A percentile compares a stretch with the other conserved stretches of the same genome.
Evolutionary conservation across 805 yeast genomes (phyloP).

Genomic region (Starmerella ratchasimensis): DNA sequence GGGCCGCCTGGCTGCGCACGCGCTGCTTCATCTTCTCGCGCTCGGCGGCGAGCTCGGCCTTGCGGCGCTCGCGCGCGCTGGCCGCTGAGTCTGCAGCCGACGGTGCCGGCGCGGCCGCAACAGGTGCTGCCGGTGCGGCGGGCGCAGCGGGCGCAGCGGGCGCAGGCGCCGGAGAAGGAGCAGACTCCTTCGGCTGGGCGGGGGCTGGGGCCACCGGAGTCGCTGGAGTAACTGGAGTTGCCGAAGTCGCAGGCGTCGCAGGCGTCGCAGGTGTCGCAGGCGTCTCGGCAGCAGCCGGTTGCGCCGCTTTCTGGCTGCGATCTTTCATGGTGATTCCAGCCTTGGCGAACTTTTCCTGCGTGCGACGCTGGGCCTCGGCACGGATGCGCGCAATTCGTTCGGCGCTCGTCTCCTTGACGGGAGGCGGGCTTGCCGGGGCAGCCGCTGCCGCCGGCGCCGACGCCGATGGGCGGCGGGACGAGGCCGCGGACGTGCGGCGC

Average conservation of each 20-base stretch:
- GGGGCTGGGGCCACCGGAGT: conserved; percentile 1
- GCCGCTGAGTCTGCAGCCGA: conserved; percentile 4
- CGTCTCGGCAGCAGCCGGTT: not conserved
- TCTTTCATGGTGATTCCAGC: conserved; percentile 19
- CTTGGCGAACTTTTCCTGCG: conserved; percentile 21
- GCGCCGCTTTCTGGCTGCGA: not conserved
- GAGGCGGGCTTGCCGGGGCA: too few species aligned
- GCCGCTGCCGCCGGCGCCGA: conserved; percentile 2
- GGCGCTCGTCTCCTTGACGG: conserved; percentile 19
- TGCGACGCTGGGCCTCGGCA: conserved; percentile 22
- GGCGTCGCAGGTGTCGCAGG: not conserved
- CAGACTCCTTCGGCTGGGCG: not conserved
- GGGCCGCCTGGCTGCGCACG: conserved; percentile 19
- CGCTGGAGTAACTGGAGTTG: not conserved
- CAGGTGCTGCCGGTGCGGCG: not conserved
- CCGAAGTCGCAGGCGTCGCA: not conserved
- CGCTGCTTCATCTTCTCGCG: conserved; percentile 21
- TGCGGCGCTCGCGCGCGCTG: conserved; percentile 24
- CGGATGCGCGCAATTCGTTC: conserved; percentile 23
- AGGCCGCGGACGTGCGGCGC: not conserved
- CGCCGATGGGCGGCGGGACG: not conserved
- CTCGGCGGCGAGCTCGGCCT: conserved; percentile 20
- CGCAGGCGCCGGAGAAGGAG: not conserved
- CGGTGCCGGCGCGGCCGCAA: not conserved
- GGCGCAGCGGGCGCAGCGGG: not conserved